Conservation (phyloP, 2,329 filamentous ascomycete species). For the Bipolaris bicolor region DNA sequence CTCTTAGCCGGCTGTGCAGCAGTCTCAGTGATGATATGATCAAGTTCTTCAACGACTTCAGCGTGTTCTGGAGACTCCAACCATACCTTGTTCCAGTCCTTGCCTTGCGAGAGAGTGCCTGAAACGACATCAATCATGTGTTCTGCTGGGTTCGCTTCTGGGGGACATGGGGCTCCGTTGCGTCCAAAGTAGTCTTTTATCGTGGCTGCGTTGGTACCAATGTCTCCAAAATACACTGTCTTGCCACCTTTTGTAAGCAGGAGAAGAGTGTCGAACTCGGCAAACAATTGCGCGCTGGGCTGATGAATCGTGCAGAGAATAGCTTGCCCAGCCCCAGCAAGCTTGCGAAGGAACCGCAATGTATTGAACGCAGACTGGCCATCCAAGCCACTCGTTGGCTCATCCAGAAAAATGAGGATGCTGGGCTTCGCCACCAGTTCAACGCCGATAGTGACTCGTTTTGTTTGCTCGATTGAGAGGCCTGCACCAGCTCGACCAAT, state of each 20-base stretch:
- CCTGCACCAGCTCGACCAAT: constrained; percentile 36
- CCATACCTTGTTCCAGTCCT: constrained; percentile 3
- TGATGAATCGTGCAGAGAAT: constrained; percentile 95
- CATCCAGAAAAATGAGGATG: constrained; percentile 52
- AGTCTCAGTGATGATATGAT: not conserved
- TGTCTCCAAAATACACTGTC: constrained; percentile 79
- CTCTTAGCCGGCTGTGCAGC: not conserved
- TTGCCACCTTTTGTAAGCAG: constrained; percentile 75
- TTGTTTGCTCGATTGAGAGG: constrained; percentile 60
- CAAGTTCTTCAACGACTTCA: not conserved
- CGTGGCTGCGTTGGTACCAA: constrained; percentile 69
- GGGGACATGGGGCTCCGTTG: constrained; percentile 69
- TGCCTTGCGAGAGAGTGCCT: constrained; percentile 1
- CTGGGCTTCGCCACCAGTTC: constrained; percentile 40
- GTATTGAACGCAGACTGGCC: constrained; percentile 83
- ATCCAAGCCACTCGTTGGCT: constrained; percentile 83
- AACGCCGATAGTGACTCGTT: constrained; percentile 65
- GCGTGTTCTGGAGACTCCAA: not conserved
- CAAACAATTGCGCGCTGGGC: constrained; percentile 87
- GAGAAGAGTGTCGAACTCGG: constrained; percentile 79
- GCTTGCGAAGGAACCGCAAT: constrained; percentile 79
- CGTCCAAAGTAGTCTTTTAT: constrained; percentile 76
- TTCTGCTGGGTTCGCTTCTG: constrained; percentile 76
- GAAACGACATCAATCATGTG: constrained; percentile 66
- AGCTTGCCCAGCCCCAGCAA: constrained; percentile 77